Conservation (phyloP, 2,329 filamentous ascomycete genomes). For the Neopestalotiopsis rosae region DNA sequence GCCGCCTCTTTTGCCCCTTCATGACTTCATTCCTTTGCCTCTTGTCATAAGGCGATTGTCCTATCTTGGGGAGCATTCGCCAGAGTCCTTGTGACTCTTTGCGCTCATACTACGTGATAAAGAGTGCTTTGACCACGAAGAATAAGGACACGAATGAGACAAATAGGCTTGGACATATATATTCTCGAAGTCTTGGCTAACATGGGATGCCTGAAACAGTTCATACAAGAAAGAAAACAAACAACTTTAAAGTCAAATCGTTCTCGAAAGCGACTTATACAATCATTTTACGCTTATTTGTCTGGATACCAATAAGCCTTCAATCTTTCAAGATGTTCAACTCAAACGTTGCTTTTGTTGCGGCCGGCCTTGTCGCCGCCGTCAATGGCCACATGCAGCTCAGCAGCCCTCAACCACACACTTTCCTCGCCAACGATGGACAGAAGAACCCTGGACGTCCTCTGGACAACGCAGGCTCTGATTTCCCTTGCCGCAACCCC, state of each 20-base stretch:
- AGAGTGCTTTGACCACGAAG: neutral
- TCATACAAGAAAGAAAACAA: constrained; percentile 9
- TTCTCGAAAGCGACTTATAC: neutral
- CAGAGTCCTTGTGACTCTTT: neutral
- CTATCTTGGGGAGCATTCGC: neutral
- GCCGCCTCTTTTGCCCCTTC: no score
- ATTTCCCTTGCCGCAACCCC: constrained; percentile 85
- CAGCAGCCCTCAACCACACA: constrained; percentile 69
- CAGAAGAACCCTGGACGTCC: constrained; percentile 50
- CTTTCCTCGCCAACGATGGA: constrained; percentile 52
- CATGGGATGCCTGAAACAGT: neutral
- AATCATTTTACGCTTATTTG: constrained; percentile 31
- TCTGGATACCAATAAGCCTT: constrained; percentile 46
- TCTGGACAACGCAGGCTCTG: constrained; percentile 56
- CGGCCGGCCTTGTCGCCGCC: constrained; percentile 59
- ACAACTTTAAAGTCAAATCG: constrained; percentile 6
- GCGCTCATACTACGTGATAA: neutral
- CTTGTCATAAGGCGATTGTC: no score
- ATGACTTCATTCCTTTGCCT: no score
- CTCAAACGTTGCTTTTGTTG: constrained; percentile 54
- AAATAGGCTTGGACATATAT: neutral
- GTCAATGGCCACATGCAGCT: constrained; percentile 80
- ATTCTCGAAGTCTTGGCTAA: constrained; percentile 16
- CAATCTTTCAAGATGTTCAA: constrained; percentile 55
- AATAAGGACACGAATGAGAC: neutral